Evolutionary conservation across 2,329 filamentous ascomycete genomes (phyloP).

Genomic region (Xylaria arbuscula): DNA sequence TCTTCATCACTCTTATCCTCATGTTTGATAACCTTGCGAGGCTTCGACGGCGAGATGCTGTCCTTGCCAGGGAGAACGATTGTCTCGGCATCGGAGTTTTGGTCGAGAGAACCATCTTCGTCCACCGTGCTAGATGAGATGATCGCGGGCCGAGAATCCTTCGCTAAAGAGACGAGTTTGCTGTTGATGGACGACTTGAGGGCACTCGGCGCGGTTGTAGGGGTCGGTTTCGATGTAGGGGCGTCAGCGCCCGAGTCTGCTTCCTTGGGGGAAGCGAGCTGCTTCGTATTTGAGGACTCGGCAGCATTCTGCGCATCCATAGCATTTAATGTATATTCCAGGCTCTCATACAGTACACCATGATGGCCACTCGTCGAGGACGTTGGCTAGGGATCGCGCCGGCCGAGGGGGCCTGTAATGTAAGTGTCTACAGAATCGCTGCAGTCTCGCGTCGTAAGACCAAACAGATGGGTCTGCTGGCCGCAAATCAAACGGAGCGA

Average conservation of each 20-base stretch:
- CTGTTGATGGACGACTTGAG: slow-evolving; percentile 39
- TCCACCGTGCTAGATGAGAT: slow-evolving; percentile 53
- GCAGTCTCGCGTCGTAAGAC: slow-evolving; percentile 27
- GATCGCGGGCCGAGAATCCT: slow-evolving; percentile 48
- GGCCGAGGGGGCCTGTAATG: slow-evolving; percentile 24
- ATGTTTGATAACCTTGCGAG: slow-evolving; percentile 71
- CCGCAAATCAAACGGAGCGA: slow-evolving; percentile 34
- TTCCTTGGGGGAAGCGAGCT: slow-evolving; percentile 64
- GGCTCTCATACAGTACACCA: slow-evolving; percentile 65
- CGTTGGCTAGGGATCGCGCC: slow-evolving; percentile 43
- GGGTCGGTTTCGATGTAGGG: slow-evolving; percentile 47
- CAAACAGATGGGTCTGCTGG: slow-evolving; percentile 31
- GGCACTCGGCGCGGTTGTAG: slow-evolving; percentile 41
- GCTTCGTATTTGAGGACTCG: slow-evolving; percentile 71
- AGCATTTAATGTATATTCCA: slow-evolving; percentile 67
- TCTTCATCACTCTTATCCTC: slow-evolving; percentile 72
- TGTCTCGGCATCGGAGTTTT: slow-evolving; percentile 77
- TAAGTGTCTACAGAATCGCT: slow-evolving; percentile 21
- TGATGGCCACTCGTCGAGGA: slow-evolving; percentile 62
- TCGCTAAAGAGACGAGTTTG: slow-evolving; percentile 46
- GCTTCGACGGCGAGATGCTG: slow-evolving; percentile 71
- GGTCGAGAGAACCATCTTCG: slow-evolving; percentile 61
- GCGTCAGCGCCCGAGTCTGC: slow-evolving; percentile 53
- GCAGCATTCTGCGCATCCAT: slow-evolving; percentile 77
- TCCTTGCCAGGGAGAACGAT: slow-evolving; percentile 75